Conservation (phyloP, 768 basidiomycete genomes). For the Epithele typhae region DNA sequence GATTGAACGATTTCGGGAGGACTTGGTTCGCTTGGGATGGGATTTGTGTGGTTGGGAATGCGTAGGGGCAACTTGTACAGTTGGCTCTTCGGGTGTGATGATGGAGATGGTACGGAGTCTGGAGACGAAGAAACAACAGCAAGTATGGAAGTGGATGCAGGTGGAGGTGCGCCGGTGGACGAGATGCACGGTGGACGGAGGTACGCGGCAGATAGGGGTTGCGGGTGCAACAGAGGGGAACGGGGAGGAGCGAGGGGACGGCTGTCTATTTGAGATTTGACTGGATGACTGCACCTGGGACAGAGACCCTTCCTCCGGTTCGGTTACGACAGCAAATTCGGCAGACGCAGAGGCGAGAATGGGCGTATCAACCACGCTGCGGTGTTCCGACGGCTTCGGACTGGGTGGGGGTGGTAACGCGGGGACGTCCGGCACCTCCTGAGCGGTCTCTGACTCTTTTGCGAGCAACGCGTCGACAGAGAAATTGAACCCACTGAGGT, state of each 20-base stretch:
- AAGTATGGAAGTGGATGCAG: not conserved
- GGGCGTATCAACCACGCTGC: not conserved
- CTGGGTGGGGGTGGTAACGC: not conserved
- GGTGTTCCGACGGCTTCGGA: not conserved
- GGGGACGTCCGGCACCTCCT: not conserved
- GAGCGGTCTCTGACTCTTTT: not conserved
- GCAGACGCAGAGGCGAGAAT: not conserved
- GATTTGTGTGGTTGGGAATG: constrained; percentile 2
- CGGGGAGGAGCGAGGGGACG: not conserved
- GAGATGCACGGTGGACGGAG: too few species aligned
- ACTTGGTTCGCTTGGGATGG: not conserved
- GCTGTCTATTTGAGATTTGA: not conserved
- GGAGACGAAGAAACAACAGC: not conserved
- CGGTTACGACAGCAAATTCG: not conserved
- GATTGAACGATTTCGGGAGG: not conserved
- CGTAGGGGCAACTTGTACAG: not conserved
- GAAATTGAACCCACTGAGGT: constrained; percentile 15
- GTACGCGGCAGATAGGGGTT: too few species aligned
- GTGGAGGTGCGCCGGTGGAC: too few species aligned
- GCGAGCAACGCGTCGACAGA: constrained; percentile 9
- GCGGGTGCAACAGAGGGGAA: not conserved
- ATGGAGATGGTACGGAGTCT: not conserved
- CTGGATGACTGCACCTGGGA: too few species aligned
- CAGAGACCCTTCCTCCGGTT: too few species aligned
- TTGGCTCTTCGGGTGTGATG: not conserved